Evolutionary conservation across 2,329 filamentous ascomycete genomes (phyloP).

Genomic region (Aspergillus luchuensis): DNA sequence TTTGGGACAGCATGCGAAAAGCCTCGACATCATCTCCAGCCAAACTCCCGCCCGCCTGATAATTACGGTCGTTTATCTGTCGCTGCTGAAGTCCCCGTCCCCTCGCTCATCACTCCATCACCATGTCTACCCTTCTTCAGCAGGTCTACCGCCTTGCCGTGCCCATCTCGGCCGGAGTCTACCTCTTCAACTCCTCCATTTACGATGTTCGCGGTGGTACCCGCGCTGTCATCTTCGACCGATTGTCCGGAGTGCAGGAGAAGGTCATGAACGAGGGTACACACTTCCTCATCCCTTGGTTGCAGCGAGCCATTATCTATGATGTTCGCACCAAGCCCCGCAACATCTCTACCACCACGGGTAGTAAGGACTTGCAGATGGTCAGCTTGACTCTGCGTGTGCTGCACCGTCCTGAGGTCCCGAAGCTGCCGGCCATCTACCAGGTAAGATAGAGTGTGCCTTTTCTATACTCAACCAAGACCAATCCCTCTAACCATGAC

Average conservation of each 20-base stretch:
- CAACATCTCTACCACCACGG: constrained; percentile 96
- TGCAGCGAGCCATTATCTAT: constrained; percentile 92
- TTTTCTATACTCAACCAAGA: no score
- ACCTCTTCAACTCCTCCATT: constrained; percentile 73
- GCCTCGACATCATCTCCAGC: constrained; percentile 38
- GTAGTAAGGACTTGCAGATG: constrained; percentile 99
- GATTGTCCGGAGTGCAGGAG: constrained; percentile 88
- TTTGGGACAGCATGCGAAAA: constrained; percentile 38
- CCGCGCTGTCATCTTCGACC: constrained; percentile 97
- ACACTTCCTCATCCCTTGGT: constrained; percentile 93
- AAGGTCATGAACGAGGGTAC: constrained; percentile 92
- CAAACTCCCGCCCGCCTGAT: constrained; percentile 9
- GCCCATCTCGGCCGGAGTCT: constrained; percentile 69
- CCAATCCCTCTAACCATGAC: not conserved
- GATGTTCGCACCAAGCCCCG: constrained; percentile 96
- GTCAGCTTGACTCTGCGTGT: constrained; percentile 97
- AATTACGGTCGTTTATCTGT: not conserved
- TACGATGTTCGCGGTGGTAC: constrained; percentile 97
- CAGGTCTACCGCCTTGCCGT: constrained; percentile 58
- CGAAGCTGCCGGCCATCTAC: constrained; percentile 94
- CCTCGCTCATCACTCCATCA: constrained; percentile 18
- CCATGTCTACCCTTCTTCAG: constrained; percentile 51
- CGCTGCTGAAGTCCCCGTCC: constrained; percentile 9
- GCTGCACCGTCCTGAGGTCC: constrained; percentile 89
- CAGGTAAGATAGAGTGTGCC: constrained; percentile 64